Conservation (phyloP, 352 stramenopile genomes). For the Globisporangium iwayamae region DNA sequence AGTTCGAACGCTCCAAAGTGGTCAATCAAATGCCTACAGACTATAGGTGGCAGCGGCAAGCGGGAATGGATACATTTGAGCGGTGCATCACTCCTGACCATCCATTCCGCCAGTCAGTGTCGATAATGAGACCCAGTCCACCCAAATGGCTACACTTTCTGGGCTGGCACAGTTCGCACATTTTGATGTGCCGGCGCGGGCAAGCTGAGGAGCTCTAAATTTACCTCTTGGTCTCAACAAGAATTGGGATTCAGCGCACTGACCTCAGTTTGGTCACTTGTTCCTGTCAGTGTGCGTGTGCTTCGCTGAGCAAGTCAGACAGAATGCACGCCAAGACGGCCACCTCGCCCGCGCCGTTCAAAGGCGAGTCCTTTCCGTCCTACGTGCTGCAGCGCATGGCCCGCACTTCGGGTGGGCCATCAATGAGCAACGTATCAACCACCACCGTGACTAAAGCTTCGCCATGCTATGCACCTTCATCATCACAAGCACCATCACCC, state of each 20-base stretch:
- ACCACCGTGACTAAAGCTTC: neutral
- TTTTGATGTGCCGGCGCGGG: too few species aligned
- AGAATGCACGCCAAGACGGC: conserved; percentile 1
- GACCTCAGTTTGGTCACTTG: neutral
- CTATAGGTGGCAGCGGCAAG: neutral
- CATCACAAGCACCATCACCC: neutral
- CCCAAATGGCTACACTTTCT: neutral
- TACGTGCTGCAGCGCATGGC: conserved; percentile 42
- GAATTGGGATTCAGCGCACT: too few species aligned
- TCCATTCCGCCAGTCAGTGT: too few species aligned
- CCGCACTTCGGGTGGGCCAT: neutral
- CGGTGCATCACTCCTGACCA: too few species aligned
- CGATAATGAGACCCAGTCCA: too few species aligned
- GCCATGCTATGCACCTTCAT: neutral
- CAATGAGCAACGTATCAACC: neutral
- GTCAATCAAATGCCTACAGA: neutral
- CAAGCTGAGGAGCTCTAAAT: too few species aligned
- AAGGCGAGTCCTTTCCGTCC: conserved; percentile 57
- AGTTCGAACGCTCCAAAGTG: neutral
- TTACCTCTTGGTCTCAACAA: too few species aligned
- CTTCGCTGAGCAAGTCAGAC: neutral
- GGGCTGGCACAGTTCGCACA: neutral
- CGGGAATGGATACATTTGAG: neutral
- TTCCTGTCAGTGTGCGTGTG: neutral
- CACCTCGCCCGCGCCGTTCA: conserved; percentile 32